These are phyloP conservation scores for Candida schatavii DNA, from an alignment of 805 yeast genomes.

Conservation along the genomic window DNA sequence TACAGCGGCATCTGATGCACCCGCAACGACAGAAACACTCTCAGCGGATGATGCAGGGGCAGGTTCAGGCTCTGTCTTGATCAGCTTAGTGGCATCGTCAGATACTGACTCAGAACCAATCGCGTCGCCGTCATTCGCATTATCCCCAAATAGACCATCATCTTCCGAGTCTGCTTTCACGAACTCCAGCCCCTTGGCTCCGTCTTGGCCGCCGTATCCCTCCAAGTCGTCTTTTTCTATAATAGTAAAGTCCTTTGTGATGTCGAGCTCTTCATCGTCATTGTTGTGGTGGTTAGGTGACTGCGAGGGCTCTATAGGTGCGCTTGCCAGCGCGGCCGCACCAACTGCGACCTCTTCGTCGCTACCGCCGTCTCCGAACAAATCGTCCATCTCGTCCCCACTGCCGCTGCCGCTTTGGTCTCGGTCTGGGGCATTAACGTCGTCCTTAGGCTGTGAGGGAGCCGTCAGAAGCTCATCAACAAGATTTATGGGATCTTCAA, in stretches of 20 bases:
- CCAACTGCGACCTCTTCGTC: conserved; percentile 19
- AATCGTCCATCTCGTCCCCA: conserved; percentile 14
- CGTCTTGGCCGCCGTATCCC: neutral
- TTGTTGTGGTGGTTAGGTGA: conserved; percentile 5
- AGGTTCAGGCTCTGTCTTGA: neutral
- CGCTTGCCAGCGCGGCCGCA: neutral
- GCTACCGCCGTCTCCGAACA: conserved; percentile 32
- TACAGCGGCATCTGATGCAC: neutral
- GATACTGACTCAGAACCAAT: neutral
- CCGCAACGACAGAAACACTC: too few relatives aligned
- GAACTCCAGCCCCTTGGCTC: neutral
- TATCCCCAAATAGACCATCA: neutral
- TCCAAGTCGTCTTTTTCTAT: conserved; percentile 8
- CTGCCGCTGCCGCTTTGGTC: neutral
- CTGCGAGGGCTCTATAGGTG: conserved; percentile 3
- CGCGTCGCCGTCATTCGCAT: neutral
- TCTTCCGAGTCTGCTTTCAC: neutral
- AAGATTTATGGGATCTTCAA: neutral
- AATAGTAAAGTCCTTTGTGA: conserved; percentile 1
- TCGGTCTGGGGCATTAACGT: too few relatives aligned
- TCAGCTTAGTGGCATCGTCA: neutral
- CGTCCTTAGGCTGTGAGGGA: too few relatives aligned
- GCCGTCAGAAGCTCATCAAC: neutral
- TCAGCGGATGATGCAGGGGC: too few relatives aligned
- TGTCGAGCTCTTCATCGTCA: conserved; percentile 4